These are phyloP conservation scores for Eucalyptus erythrocorys DNA, from an alignment of 345 rosid genomes.

Conservation along the genomic window DNA sequence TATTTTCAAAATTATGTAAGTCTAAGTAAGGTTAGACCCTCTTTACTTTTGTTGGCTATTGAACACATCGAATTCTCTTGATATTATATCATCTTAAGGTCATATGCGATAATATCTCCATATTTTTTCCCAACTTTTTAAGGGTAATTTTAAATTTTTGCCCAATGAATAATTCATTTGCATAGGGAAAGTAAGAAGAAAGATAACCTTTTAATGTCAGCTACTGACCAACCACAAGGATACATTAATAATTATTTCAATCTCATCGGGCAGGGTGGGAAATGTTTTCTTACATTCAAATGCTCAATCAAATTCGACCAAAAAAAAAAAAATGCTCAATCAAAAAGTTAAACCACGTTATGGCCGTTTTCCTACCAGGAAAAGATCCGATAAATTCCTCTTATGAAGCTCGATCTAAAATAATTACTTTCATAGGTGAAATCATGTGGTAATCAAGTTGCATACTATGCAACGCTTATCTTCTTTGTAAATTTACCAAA, in stretches of 20 bases:
- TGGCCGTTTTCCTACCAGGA: not conserved
- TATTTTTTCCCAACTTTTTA: not conserved
- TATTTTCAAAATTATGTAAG: not conserved
- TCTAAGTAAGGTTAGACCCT: not conserved
- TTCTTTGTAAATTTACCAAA: not conserved
- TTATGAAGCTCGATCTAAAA: not conserved
- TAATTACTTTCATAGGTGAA: not conserved
- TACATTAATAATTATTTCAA: not conserved
- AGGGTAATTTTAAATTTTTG: not conserved
- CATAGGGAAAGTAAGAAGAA: not conserved
- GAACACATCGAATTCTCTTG: not conserved
- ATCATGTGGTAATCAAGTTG: not conserved
- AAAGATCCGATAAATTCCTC: not conserved
- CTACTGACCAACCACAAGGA: not conserved
- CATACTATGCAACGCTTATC: not conserved
- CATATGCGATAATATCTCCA: not conserved
- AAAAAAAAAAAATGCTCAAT: not conserved
- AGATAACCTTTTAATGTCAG: not conserved
- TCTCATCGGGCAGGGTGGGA: not conserved
- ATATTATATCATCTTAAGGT: not conserved
- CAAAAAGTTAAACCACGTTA: not conserved
- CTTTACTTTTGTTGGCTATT: not conserved
- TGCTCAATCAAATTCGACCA: not conserved
- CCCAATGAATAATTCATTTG: not conserved
- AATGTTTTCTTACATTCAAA: not conserved